Conservation (phyloP, 2,329 filamentous ascomycete species). For the Cladosporium sp. region DNA sequence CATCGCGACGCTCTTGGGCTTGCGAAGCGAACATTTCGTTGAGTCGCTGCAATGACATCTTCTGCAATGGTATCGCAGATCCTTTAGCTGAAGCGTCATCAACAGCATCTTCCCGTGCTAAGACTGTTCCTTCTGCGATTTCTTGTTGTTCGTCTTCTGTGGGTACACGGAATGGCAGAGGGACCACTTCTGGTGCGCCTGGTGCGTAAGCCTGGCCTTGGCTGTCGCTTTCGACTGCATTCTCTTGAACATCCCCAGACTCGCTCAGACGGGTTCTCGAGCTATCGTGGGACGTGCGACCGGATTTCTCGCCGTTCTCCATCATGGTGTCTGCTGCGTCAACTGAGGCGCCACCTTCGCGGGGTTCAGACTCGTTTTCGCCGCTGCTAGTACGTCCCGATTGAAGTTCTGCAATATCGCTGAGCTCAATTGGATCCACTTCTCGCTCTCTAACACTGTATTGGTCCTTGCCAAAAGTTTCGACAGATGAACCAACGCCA, state of each 20-base stretch:
- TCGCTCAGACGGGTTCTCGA: not conserved
- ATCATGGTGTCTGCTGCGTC: not conserved
- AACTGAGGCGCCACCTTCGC: not conserved
- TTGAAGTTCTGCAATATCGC: conserved; percentile 42
- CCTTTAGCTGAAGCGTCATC: not conserved
- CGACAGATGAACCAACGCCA: conserved; percentile 43
- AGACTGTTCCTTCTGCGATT: conserved; percentile 9
- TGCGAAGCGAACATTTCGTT: conserved; percentile 19
- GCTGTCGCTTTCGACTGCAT: not conserved
- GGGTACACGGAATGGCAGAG: conserved; percentile 24
- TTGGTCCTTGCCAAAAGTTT: conserved; percentile 31
- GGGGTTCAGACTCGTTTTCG: not conserved
- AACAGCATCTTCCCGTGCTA: conserved; percentile 14
- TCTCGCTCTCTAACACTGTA: conserved; percentile 30
- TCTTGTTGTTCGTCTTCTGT: conserved; percentile 34
- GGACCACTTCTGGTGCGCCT: conserved; percentile 9
- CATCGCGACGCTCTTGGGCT: conserved; percentile 33
- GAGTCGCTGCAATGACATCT: conserved; percentile 11
- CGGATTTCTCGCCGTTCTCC: not conserved
- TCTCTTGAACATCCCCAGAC: not conserved
- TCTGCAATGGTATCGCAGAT: not conserved
- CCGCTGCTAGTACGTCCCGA: not conserved
- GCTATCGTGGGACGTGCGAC: not conserved
- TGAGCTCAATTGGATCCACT: conserved; percentile 53
- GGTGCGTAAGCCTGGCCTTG: not conserved